Evolutionary conservation across 2,329 filamentous ascomycete species (phyloP).

Genomic region (Cordyceps fumosorosea): DNA sequence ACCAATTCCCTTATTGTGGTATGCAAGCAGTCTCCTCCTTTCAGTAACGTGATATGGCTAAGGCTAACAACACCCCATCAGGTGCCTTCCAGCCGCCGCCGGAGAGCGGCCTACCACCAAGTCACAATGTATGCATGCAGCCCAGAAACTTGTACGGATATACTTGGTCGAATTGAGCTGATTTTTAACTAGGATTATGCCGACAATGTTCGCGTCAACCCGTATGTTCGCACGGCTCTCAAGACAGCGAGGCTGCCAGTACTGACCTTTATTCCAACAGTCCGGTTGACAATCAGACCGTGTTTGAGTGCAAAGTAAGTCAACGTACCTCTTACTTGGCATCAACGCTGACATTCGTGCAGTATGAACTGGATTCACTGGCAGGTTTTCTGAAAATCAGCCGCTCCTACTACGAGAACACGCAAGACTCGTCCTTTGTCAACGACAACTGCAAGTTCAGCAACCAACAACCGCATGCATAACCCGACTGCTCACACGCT

Average conservation of each 20-base stretch:
- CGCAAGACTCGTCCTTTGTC: conserved; percentile 63
- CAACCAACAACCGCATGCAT: not conserved
- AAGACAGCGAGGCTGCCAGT: not conserved
- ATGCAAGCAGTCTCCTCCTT: not conserved
- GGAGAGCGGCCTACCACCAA: conserved; percentile 49
- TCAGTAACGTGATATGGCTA: not conserved
- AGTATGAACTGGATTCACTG: conserved; percentile 86
- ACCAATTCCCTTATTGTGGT: conserved; percentile 66
- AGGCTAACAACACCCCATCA: conserved; percentile 8
- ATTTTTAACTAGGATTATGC: conserved; percentile 17
- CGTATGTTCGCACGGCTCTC: conserved; percentile 16
- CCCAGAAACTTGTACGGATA: not conserved
- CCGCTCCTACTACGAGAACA: conserved; percentile 68
- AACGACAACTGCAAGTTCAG: conserved; percentile 22
- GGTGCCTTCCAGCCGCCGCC: conserved; percentile 84
- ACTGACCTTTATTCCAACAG: conserved; percentile 10
- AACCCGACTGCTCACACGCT: conserved; percentile 37
- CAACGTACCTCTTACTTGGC: conserved; percentile 33
- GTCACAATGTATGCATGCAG: conserved; percentile 18
- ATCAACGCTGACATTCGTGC: conserved; percentile 25
- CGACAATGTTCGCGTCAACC: conserved; percentile 19
- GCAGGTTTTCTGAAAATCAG: conserved; percentile 78
- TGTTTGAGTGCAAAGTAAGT: conserved; percentile 24
- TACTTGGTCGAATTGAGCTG: not conserved
- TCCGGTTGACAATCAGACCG: conserved; percentile 20